Percentiles rank a stretch among this genome's conserved stretches.
These are phyloP conservation scores for Aspergillus tubingensis DNA, from an alignment of 2,329 filamentous ascomycete species.

Conservation along the genomic window DNA sequence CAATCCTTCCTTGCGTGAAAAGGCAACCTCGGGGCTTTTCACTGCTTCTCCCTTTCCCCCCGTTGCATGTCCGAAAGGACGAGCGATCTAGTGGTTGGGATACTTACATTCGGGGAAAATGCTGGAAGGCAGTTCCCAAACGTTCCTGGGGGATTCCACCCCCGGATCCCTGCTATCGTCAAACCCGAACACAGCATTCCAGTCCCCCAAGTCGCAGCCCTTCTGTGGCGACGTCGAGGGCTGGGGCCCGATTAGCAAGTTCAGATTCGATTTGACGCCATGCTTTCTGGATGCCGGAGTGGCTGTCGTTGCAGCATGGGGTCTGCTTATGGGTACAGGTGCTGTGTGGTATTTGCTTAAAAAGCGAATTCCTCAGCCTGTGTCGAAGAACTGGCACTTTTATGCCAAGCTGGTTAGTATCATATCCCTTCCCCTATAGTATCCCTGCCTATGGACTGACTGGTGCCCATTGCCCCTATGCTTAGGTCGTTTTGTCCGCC, in stretches of 20 bases:
- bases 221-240: slow-evolving; percentile 88
- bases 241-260: slow-evolving; percentile 88
- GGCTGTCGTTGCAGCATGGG: slow-evolving; percentile 73
- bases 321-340: slow-evolving; percentile 72
- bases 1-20: not conserved
- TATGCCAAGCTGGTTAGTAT: slow-evolving; percentile 79
- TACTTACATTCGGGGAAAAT: slow-evolving; percentile 28
- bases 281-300: slow-evolving; percentile 96
- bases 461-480: not conserved
- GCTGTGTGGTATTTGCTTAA: slow-evolving; percentile 79
- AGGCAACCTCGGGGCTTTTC: slow-evolving; percentile 10
- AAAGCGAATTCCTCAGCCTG: slow-evolving; percentile 65
- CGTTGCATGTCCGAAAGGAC: slow-evolving; percentile 20
- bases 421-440: not conserved
- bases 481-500: slow-evolving; percentile 63
- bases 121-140: slow-evolving; percentile 39
- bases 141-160: slow-evolving; percentile 34
- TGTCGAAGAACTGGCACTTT: slow-evolving; percentile 87
- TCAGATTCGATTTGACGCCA: slow-evolving; percentile 91
- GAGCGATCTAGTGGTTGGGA: slow-evolving; percentile 26
- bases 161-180: slow-evolving; percentile 31
- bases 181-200: slow-evolving; percentile 27
- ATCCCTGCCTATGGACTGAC: not conserved
- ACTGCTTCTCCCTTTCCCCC: slow-evolving; percentile 15
- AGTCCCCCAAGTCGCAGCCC: slow-evolving; percentile 56